These are phyloP conservation scores for Sporisorium scitamineum DNA, from an alignment of 1,284 basidiomycete species.

Conservation along the genomic window DNA sequence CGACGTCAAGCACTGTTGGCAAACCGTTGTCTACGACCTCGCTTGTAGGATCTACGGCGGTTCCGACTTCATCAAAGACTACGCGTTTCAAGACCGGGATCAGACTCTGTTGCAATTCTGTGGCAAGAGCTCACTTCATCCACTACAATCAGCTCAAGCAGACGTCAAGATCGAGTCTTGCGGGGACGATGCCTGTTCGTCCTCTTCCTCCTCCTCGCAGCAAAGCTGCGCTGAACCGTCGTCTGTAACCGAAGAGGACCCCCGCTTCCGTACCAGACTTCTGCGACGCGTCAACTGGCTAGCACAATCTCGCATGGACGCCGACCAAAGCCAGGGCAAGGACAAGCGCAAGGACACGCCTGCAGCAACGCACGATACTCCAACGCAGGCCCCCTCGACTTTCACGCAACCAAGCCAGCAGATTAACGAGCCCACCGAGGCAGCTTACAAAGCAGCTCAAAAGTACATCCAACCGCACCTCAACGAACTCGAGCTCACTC, in stretches of 20 bases:
- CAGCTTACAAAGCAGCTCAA: neutral
- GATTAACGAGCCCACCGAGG: too few relatives aligned
- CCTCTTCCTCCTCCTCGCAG: neutral
- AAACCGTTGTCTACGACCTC: slow-evolving; percentile 7
- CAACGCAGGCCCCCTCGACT: neutral
- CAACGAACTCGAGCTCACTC: neutral
- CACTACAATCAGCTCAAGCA: neutral
- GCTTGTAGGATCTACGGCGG: slow-evolving; percentile 8
- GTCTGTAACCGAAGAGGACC: neutral
- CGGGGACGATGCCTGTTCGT: too few relatives aligned
- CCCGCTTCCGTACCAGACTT: neutral
- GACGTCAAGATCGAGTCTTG: too few relatives aligned
- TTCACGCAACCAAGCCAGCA: neutral
- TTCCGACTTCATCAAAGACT: slow-evolving; percentile 8
- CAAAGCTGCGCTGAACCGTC: neutral
- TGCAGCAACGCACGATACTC: neutral
- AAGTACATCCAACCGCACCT: neutral
- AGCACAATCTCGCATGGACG: too few relatives aligned
- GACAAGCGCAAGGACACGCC: neutral
- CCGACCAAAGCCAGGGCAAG: neutral
- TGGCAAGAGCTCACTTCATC: neutral
- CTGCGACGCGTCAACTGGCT: too few relatives aligned
- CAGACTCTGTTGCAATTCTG: neutral
- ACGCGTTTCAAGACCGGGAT: neutral
- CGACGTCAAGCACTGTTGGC: neutral